Percentiles rank a stretch among this genome's conserved stretches.
Conservation (phyloP, 192 early-diverging fungal genomes). For the Radiomyces spectabilis region DNA sequence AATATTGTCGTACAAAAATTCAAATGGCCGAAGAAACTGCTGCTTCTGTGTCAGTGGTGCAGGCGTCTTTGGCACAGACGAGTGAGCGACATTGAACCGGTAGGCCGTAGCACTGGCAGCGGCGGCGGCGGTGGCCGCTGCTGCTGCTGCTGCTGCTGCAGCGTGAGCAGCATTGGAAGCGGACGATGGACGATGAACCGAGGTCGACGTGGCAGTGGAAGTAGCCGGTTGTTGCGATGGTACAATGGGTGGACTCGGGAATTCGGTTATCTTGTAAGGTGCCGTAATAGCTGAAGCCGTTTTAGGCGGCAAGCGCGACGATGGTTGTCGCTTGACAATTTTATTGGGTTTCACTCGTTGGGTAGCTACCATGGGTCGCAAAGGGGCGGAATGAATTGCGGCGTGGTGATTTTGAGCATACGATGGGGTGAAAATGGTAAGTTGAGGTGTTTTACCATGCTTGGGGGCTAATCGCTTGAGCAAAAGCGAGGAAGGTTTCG, state of each 20-base stretch:
- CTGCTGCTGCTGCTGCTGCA: neutral
- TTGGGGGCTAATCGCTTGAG: slow-evolving; percentile 28
- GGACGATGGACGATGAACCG: neutral
- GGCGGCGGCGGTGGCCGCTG: neutral
- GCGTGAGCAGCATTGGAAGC: slow-evolving; percentile 1
- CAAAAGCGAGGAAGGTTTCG: neutral
- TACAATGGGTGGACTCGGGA: slow-evolving; percentile 28
- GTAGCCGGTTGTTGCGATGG: slow-evolving; percentile 22
- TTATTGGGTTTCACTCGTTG: too few relatives aligned
- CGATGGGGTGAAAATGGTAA: slow-evolving; percentile 44
- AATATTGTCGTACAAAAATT: slow-evolving; percentile 45
- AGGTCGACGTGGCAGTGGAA: neutral
- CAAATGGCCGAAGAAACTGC: slow-evolving; percentile 47
- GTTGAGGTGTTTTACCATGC: slow-evolving; percentile 29
- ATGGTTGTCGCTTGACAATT: too few relatives aligned
- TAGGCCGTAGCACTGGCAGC: neutral
- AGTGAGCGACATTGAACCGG: slow-evolving; percentile 7
- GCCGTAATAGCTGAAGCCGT: slow-evolving; percentile 14
- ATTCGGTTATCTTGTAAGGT: slow-evolving; percentile 5
- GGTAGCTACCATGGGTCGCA: slow-evolving; percentile 37
- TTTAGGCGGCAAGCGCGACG: slow-evolving; percentile 22
- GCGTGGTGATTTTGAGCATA: slow-evolving; percentile 31
- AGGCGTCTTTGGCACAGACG: slow-evolving; percentile 40
- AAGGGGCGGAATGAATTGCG: slow-evolving; percentile 40
- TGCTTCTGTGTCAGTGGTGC: slow-evolving; percentile 43